Conservation (phyloP, 129 eudicot genomes). For the Escallonia herrerae region DNA sequence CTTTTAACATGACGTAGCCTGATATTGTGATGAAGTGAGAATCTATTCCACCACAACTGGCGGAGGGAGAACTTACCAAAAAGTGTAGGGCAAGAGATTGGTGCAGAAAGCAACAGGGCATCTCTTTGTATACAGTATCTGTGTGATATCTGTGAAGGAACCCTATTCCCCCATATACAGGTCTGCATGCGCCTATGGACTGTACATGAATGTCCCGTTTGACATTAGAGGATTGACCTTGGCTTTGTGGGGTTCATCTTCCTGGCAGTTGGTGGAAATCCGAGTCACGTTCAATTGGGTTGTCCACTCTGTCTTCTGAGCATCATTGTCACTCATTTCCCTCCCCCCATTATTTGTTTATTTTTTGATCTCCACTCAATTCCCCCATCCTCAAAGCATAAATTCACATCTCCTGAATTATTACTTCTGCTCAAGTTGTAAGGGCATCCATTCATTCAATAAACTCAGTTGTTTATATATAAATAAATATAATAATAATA, state of each 20-base stretch:
- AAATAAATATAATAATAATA: too few species aligned
- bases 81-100: neutral
- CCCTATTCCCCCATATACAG: neutral
- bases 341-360: neutral
- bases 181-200: neutral
- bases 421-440: conserved; percentile 1
- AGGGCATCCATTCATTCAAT: neutral
- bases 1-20: neutral
- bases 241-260: conserved; percentile 14
- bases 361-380: conserved; percentile 2
- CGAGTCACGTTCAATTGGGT: conserved; percentile 32
- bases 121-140: too few species aligned
- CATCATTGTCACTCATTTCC: conserved; percentile 26
- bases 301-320: conserved; percentile 23
- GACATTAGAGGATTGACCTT: conserved; percentile 27
- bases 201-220: conserved; percentile 6
- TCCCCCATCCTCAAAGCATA: conserved; percentile 1
- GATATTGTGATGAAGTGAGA: neutral
- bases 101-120: neutral
- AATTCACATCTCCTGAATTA: neutral
- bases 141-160: neutral
- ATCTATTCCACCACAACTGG: neutral
- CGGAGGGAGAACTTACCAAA: neutral
- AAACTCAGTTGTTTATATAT: too few species aligned
- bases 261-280: conserved; percentile 29